Base-by-base conservation (phyloP, 2,329 filamentous ascomycete species). In the Triangularia setosa region DNA sequence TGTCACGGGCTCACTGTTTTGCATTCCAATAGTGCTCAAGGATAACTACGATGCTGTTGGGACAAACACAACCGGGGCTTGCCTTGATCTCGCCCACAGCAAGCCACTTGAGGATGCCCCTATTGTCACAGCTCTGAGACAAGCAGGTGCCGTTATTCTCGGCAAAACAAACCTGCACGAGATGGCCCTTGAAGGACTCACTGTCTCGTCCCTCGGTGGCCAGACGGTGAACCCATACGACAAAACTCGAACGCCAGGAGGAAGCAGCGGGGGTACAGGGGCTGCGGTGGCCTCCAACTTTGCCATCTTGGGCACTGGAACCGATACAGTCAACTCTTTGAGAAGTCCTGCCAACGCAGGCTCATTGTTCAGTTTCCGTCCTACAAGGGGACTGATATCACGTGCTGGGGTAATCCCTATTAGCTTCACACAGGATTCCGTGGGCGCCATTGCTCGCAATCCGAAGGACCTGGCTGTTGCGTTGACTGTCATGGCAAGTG, bases 191-290 rank as follows among this genome's bases (percentile, higher is more conserved):
- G 86, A 90, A 70, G 87, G 87, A 0, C 77, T 89, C 44, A 83
- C 81, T 1, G 85, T 87, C 1, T 89, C 86, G 0, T 88, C 84
- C 0, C 72, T 87, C 0, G 86, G 85, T 12, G 87, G 87, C 0
- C 87, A 90, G 73, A 88, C 87, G 0, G 72, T 84, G 65, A 90
- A 90, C 72, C 86, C 87, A 0, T 91, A 92, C 68, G 87, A 91
- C 72, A 73, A 77, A 1, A 80, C 79, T 0, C 82, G 89, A n/a
- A 90, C 87, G 0, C 87, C 87, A 0, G 87, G 87, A 3, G 87
- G 87, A 0, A 87, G 83, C 54, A 87, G 84, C 28, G 87, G 87
- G 11, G 87, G 87, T 0, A 87, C 84, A 0, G 86, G 84, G 0
- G 86, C 85, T 0, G 85, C 84, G 0, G 77, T 90, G 27, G 86